Base-by-base conservation (phyloP, 73 alveolate genomes). In the Loxodes magnus region DNA sequence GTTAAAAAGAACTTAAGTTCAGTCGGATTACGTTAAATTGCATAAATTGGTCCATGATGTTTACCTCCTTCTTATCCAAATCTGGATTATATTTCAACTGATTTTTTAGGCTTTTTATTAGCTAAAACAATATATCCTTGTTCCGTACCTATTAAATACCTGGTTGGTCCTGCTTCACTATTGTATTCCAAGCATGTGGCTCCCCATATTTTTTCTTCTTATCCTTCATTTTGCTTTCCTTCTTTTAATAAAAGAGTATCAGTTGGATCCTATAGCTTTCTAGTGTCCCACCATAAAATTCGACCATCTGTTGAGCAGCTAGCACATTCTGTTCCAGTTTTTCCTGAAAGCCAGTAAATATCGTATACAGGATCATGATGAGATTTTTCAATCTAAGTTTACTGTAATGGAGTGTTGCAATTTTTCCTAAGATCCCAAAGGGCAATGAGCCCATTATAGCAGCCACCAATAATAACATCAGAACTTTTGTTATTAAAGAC, bases 31-130 rank as follows among this genome's bases (percentile, higher is more conserved):
- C 99, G 86, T 55, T 93, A 81, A 16, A 88, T 70, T 12, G 83
- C 77, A 44, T 78, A 78, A 38, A 82, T 70, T 5, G 99, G 99
- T 15, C 99, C 98, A 51, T 82, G 90, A 73, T 93, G 99, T 69
- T 90, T 87, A 26, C 99, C 99, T 9, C 86, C 43, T 25, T 74
- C 94, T 12, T 87, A 33, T 6, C 99, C 99, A 57, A 61, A 83
- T 62, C 96, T 76, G 25, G 84, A 79, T 9, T 81, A 77, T 36
- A 93, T 75, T 79, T 93, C 99, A 24, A 87, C 97, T 21, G 88
- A 82, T 9, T 78, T 93, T 54, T 74, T 79, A 15, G 84, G 94
- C 56, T 77, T 93, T 80, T 90, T 93, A 57, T 86, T 89, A 9
- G 96, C 98, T 28, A 73, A 70, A 64, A 86, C 67, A 39, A 93